Conservation (phyloP, 2,329 filamentous ascomycete species). For the Aspergillus flavus region DNA sequence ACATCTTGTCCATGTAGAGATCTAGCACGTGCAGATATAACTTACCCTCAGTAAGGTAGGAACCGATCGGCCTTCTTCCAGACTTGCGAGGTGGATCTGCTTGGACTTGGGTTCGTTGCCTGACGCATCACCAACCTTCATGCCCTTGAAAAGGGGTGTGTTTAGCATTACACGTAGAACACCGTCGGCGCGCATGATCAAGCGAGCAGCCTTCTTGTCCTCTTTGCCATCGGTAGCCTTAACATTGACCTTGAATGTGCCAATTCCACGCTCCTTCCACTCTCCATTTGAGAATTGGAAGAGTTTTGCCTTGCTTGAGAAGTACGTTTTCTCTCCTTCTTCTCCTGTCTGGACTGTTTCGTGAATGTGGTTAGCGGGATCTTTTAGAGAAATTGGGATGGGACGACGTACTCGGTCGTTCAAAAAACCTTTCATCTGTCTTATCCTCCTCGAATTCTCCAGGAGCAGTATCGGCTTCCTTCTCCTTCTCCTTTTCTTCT, state of each 20-base stretch:
- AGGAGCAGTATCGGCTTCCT: slow-evolving; percentile 47
- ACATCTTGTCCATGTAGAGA: neutral
- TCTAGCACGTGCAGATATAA: neutral
- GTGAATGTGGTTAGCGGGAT: neutral
- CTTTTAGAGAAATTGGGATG: neutral
- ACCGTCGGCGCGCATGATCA: slow-evolving; percentile 90
- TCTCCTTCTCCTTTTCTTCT: slow-evolving; percentile 51
- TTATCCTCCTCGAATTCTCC: slow-evolving; percentile 55
- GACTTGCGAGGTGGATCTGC: slow-evolving; percentile 65
- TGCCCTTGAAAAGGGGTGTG: slow-evolving; percentile 74
- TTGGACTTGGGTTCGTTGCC: slow-evolving; percentile 70
- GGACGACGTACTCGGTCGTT: slow-evolving; percentile 65
- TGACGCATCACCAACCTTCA: slow-evolving; percentile 71
- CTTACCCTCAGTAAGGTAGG: slow-evolving; percentile 61
- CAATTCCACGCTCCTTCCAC: slow-evolving; percentile 89
- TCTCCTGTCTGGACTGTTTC: slow-evolving; percentile 80
- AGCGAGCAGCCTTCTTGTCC: slow-evolving; percentile 60
- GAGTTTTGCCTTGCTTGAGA: slow-evolving; percentile 79
- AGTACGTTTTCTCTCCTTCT: slow-evolving; percentile 74
- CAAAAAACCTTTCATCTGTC: slow-evolving; percentile 52
- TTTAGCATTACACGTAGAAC: slow-evolving; percentile 87
- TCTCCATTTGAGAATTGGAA: slow-evolving; percentile 74
- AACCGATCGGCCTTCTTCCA: slow-evolving; percentile 56
- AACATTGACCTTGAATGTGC: slow-evolving; percentile 82
- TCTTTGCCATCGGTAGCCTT: slow-evolving; percentile 60